Conservation (phyloP, 495 filamentous ascomycete genomes). For the Xylaria sp. region DNA sequence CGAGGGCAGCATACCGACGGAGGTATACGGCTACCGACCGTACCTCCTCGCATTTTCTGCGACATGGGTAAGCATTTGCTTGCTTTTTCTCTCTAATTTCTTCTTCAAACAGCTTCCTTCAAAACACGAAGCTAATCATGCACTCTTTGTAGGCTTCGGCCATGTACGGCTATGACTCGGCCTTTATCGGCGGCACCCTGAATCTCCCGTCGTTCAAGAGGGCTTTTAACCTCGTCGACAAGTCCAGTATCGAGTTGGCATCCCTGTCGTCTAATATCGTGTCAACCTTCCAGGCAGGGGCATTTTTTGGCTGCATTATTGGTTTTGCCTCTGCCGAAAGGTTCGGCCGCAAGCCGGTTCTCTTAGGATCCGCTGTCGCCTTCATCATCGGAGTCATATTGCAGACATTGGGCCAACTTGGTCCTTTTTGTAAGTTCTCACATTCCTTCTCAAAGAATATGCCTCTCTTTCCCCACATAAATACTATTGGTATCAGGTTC, state of each 20-base stretch:
- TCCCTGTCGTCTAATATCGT: conserved; percentile 55
- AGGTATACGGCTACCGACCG: background rate
- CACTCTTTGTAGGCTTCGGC: conserved; percentile 12
- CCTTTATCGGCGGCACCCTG: conserved; percentile 48
- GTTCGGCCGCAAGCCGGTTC: conserved; percentile 39
- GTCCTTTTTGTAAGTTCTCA: too few relatives aligned
- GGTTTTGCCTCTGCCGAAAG: conserved; percentile 43
- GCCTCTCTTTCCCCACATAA: too few relatives aligned
- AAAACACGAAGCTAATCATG: too few relatives aligned
- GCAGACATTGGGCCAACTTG: conserved; percentile 29
- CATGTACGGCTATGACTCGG: conserved; percentile 31
- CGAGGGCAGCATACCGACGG: conserved; percentile 5
- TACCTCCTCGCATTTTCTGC: conserved; percentile 7
- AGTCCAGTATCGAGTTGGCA: conserved; percentile 36
- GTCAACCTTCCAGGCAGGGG: conserved; percentile 42
- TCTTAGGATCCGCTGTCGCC: conserved; percentile 34
- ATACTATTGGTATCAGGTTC: too few relatives aligned
- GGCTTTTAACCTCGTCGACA: conserved; percentile 54
- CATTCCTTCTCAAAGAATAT: too few relatives aligned
- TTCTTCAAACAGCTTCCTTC: too few relatives aligned
- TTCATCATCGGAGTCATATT: conserved; percentile 42
- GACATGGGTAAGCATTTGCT: background rate
- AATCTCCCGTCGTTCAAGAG: conserved; percentile 57
- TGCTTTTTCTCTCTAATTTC: too few relatives aligned
- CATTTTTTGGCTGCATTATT: conserved; percentile 47